A percentile compares a stretch with the other conserved stretches of the same genome.
These are phyloP conservation scores for Diutina scorzettiae DNA, from an alignment of 1,139 yeast genomes.

Conservation along the genomic window DNA sequence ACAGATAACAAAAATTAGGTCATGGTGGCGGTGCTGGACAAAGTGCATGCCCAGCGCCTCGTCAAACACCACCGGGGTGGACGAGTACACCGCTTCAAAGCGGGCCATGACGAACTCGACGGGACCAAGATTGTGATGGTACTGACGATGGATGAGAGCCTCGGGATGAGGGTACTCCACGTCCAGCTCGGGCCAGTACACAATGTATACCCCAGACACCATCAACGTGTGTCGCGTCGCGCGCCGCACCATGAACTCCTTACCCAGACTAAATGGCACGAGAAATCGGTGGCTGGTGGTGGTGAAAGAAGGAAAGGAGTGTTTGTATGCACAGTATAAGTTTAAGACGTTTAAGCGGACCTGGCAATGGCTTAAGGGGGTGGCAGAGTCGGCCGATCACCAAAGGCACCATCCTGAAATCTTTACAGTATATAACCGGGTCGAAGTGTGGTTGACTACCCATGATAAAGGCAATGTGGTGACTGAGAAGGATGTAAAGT, in stretches of 20 bases:
- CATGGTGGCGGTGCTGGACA: slow-evolving; percentile 17
- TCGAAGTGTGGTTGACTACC: slow-evolving; percentile 47
- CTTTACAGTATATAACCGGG: slow-evolving; percentile 49
- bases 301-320: background rate
- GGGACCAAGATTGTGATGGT: slow-evolving; percentile 22
- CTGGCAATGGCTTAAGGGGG: slow-evolving; percentile 51
- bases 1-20: slow-evolving; percentile 22
- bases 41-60: slow-evolving; percentile 23
- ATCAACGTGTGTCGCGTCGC: too few relatives aligned
- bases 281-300: slow-evolving; percentile 4
- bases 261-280: background rate
- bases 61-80: slow-evolving; percentile 20
- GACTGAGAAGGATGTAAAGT: slow-evolving; percentile 43
- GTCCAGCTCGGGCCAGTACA: slow-evolving; percentile 23
- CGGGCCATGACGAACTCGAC: slow-evolving; percentile 15
- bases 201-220: slow-evolving; percentile 29
- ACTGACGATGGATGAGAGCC: slow-evolving; percentile 24
- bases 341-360: slow-evolving; percentile 46
- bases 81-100: slow-evolving; percentile 18
- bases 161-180: slow-evolving; percentile 22
- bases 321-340: slow-evolving; percentile 14
- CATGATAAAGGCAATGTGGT: slow-evolving; percentile 51
- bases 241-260: too few relatives aligned
- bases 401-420: slow-evolving; percentile 69
- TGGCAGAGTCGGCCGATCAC: slow-evolving; percentile 48